Conservation (phyloP, 768 basidiomycete genomes). For the Boletus tomentosulus region DNA sequence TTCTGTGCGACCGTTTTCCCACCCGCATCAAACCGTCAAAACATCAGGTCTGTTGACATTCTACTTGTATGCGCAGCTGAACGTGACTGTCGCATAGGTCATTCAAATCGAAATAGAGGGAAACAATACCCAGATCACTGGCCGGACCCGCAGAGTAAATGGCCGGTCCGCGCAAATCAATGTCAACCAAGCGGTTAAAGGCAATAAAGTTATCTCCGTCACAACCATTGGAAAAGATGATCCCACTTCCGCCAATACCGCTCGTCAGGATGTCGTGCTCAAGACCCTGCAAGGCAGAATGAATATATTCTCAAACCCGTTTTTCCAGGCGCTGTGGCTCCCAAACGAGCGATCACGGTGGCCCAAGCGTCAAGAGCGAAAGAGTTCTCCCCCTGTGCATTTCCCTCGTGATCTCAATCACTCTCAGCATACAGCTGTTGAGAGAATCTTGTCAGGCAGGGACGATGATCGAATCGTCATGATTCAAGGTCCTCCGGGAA, state of each 20-base stretch:
- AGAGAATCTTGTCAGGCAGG: slow-evolving; percentile 26
- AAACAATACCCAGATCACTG: slow-evolving; percentile 2
- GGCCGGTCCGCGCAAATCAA: slow-evolving; percentile 38
- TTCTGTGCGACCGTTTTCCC: slow-evolving; percentile 41
- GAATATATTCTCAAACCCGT: slow-evolving; percentile 18
- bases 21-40: slow-evolving; percentile 38
- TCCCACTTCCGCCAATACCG: slow-evolving; percentile 51
- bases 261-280: slow-evolving; percentile 23
- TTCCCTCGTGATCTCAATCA: slow-evolving; percentile 14
- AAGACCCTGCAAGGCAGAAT: slow-evolving; percentile 13
- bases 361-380: slow-evolving; percentile 3
- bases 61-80: neutral
- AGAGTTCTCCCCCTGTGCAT: neutral
- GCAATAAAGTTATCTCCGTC: slow-evolving; percentile 29
- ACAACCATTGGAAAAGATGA: slow-evolving; percentile 50
- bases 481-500: slow-evolving; percentile 39
- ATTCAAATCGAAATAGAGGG: slow-evolving; percentile 18
- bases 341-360: slow-evolving; percentile 16
- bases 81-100: slow-evolving; percentile 7
- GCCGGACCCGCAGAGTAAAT: slow-evolving; percentile 21
- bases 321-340: slow-evolving; percentile 29
- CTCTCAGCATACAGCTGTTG: slow-evolving; percentile 28
- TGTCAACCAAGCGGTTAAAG: slow-evolving; percentile 21
- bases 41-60: slow-evolving; percentile 35
- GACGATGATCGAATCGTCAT: slow-evolving; percentile 21